These are phyloP conservation scores for Papiliotrema nemorosa DNA, from an alignment of 1,284 basidiomycete species.

Conservation along the genomic window DNA sequence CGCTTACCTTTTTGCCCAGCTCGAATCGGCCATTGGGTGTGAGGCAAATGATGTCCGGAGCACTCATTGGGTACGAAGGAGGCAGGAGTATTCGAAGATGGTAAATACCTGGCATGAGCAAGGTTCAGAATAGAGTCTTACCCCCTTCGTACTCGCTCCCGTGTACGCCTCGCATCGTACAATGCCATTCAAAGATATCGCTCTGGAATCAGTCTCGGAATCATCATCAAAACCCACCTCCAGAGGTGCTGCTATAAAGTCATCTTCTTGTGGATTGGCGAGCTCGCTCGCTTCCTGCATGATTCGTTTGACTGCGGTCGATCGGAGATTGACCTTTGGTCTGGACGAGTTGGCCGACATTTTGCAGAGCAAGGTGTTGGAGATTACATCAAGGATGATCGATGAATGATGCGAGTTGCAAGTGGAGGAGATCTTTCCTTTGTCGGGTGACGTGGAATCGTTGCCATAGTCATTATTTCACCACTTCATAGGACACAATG, in stretches of 20 bases:
- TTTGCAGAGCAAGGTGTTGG: no score
- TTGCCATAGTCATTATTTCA: no score
- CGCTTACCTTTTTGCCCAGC: slow-evolving; percentile 81
- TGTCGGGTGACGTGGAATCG: no score
- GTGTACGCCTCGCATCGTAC: slow-evolving; percentile 81
- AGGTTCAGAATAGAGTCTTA: slow-evolving; percentile 34
- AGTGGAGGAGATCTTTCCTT: no score
- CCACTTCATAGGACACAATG: no score
- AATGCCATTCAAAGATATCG: slow-evolving; percentile 79
- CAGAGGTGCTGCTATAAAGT: slow-evolving; percentile 66
- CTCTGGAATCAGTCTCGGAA: slow-evolving; percentile 17
- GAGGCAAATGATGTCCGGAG: slow-evolving; percentile 88
- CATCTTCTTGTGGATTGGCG: slow-evolving; percentile 48
- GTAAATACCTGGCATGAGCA: slow-evolving; percentile 55
- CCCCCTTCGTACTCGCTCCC: slow-evolving; percentile 89
- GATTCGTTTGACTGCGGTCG: slow-evolving; percentile 83
- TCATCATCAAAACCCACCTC: slow-evolving; percentile 59
- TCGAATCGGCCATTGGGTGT: slow-evolving; percentile 96
- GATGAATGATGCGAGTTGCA: no score
- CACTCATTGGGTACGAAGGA: slow-evolving; percentile 89
- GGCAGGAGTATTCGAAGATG: slow-evolving; percentile 89
- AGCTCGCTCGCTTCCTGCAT: slow-evolving; percentile 93
- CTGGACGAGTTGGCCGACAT: neutral
- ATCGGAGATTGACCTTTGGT: slow-evolving; percentile 43
- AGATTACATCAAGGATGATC: no score